Percentiles rank a stretch among this genome's conserved stretches.
phyloP scores from a whole-genome alignment of 495 filamentous ascomycete species.

The Copromyces sp. region DNA sequence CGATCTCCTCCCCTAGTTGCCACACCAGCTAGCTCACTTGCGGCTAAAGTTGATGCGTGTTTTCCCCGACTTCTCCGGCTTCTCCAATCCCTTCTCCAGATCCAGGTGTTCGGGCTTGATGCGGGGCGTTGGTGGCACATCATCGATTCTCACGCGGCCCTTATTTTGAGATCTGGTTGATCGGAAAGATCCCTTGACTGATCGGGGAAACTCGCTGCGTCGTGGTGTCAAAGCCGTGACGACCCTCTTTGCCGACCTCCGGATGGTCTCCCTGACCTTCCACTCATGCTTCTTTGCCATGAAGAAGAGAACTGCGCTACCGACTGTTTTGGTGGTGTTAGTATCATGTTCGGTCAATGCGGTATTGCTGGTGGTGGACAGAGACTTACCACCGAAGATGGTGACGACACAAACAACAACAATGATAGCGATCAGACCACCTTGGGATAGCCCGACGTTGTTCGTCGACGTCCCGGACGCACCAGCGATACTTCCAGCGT shows the following conservation, averaged over 20 bases:
- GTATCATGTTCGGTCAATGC: background rate
- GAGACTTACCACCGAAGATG: constrained; percentile 43
- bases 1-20: background rate
- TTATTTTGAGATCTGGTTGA: constrained; percentile 14
- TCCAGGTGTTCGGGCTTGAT: constrained; percentile 31
- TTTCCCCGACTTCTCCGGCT: constrained; percentile 23
- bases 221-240: constrained; percentile 44
- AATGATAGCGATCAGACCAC: constrained; percentile 52
- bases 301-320: constrained; percentile 40
- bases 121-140: constrained; percentile 42
- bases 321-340: constrained; percentile 25
- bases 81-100: constrained; percentile 39
- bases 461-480: constrained; percentile 43
- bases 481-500: constrained; percentile 38
- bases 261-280: constrained; percentile 42
- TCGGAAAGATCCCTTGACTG: constrained; percentile 31
- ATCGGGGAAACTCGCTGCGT: constrained; percentile 43
- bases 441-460: constrained; percentile 43
- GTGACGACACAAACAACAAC: constrained; percentile 48
- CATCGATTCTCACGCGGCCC: constrained; percentile 27
- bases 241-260: constrained; percentile 43
- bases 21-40: constrained; percentile 9
- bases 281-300: constrained; percentile 48
- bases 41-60: constrained; percentile 23
- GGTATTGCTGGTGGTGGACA: background rate